Evolutionary conservation across 768 basidiomycete genomes (phyloP).

Genomic region (Serendipita sp.): DNA sequence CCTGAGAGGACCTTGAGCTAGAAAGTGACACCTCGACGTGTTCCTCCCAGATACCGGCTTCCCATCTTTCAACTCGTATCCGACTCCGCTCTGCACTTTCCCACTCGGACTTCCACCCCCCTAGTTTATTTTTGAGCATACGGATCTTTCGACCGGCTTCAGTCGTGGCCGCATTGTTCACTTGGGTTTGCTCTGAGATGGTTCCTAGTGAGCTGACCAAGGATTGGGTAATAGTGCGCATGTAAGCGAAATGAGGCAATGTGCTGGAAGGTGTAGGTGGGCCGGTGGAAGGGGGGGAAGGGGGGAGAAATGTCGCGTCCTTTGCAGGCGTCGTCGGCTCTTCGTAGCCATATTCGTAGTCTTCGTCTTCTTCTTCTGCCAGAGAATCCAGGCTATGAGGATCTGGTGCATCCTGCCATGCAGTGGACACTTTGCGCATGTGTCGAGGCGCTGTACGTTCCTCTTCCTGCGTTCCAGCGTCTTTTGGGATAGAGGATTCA

Average conservation of each 20-base stretch:
- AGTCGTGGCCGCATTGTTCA: slow-evolving; percentile 67
- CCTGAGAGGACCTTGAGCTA: slow-evolving; percentile 19
- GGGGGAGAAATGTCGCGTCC: slow-evolving; percentile 20
- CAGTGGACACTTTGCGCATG: slow-evolving; percentile 22
- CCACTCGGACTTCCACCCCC: slow-evolving; percentile 65
- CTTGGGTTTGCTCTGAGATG: slow-evolving; percentile 77
- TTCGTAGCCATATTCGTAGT: slow-evolving; percentile 25
- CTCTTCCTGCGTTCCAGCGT: slow-evolving; percentile 15
- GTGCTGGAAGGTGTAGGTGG: slow-evolving; percentile 41
- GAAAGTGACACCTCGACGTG: slow-evolving; percentile 18
- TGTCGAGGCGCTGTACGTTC: slow-evolving; percentile 21
- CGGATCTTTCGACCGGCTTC: slow-evolving; percentile 79
- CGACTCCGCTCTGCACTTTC: slow-evolving; percentile 74
- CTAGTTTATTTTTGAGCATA: slow-evolving; percentile 66
- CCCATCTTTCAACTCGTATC: slow-evolving; percentile 63
- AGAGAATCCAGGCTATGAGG: slow-evolving; percentile 25
- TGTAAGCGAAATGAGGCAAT: slow-evolving; percentile 47
- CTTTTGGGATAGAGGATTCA: slow-evolving; percentile 16
- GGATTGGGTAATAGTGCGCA: slow-evolving; percentile 58
- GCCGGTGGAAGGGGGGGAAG: slow-evolving; percentile 30
- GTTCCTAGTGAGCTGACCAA: slow-evolving; percentile 58
- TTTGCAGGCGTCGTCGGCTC: slow-evolving; percentile 33
- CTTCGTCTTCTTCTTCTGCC: slow-evolving; percentile 22
- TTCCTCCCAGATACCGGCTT: slow-evolving; percentile 38
- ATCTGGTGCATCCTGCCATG: slow-evolving; percentile 44